Base-by-base conservation (phyloP, 371 early-diverging fungal species). In the Syncephalastrum monosporum region DNA sequence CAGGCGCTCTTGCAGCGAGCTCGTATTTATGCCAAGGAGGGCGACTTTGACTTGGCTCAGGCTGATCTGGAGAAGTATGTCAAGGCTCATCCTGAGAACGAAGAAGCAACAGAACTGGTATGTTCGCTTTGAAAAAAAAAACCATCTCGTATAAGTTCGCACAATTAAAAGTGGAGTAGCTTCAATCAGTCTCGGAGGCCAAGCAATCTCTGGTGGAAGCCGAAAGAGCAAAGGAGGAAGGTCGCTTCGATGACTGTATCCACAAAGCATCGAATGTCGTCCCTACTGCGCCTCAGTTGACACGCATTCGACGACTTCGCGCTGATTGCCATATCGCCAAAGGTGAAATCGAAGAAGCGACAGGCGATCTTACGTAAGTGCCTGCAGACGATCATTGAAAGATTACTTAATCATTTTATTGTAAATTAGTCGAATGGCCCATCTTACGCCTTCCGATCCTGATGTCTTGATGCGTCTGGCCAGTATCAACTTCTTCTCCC, bases 1-100 rank as follows among this genome's bases (percentile, higher is more conserved):
- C 82, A 86, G 69, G 96, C 94, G 8, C 74, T 90, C 43, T 69
- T 88, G 19, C 91, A 97, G 58, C 84, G 95, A 10, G 93, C 90
- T 10, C 86, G 83, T 52, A 69, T 93, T 29, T 82, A 87, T 60
- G 60, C 86, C 33, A 85, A 86, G 55, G 82, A 89, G 33, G 91
- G 94, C 43, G 77, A 83, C 25, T 82, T 90, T 59, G 58, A 68
- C 8, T 74, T 83, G 27, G 90, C 91, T 15, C 72, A 72, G 50
- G 47, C 43, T 23, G 88, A 86, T 71, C 56, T 88, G 33, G 63
- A 77, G 42, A 56, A 63, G 15, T 80, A 72, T 52, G 38, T 72
- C 12, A 59, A 63, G 19, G 52, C 49, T 13, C 74, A 72, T n/a
- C 68, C 82, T 5, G 58, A 53, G 7, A 77, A 81, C 55, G 29